These are phyloP conservation scores for Fusarium dimerum DNA, from an alignment of 2,329 filamentous ascomycete genomes.

Conservation along the genomic window DNA sequence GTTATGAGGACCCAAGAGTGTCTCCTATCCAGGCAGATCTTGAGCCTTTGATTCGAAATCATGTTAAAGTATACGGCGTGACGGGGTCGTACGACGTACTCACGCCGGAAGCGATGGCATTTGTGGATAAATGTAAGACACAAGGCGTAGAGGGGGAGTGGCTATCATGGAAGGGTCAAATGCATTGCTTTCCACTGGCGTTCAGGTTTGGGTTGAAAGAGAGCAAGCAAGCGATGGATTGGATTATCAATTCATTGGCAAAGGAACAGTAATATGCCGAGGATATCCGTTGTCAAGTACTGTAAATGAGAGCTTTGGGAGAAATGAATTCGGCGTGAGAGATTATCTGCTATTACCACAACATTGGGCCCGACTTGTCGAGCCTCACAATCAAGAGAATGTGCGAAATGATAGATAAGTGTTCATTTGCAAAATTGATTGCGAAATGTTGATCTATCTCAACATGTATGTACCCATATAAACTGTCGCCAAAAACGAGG, in stretches of 20 bases:
- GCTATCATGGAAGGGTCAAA: conserved; percentile 60
- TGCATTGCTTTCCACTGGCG: conserved; percentile 60
- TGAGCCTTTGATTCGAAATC: conserved; percentile 22
- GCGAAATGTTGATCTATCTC: no score
- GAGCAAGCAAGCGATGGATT: conserved; percentile 32
- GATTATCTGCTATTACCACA: no score
- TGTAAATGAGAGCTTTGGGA: no score
- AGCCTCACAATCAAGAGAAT: no score
- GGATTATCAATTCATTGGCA: conserved; percentile 19
- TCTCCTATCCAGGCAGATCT: conserved; percentile 51
- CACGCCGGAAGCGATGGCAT: conserved; percentile 50
- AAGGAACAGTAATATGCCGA: not conserved
- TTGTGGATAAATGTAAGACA: conserved; percentile 46
- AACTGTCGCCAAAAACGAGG: no score
- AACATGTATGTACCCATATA: no score
- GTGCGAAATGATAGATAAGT: no score
- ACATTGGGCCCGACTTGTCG: no score
- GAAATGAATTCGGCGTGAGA: no score
- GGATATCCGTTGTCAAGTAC: no score
- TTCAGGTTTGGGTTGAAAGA: conserved; percentile 50
- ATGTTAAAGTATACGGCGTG: conserved; percentile 52
- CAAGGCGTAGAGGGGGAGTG: conserved; percentile 51
- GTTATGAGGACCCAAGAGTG: conserved; percentile 42
- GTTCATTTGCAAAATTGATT: no score
- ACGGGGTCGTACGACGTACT: conserved; percentile 55